Percentiles rank a stretch among this genome's conserved stretches.
These are phyloP conservation scores for Mycena pura DNA, from an alignment of 768 basidiomycete species.

Conservation along the genomic window DNA sequence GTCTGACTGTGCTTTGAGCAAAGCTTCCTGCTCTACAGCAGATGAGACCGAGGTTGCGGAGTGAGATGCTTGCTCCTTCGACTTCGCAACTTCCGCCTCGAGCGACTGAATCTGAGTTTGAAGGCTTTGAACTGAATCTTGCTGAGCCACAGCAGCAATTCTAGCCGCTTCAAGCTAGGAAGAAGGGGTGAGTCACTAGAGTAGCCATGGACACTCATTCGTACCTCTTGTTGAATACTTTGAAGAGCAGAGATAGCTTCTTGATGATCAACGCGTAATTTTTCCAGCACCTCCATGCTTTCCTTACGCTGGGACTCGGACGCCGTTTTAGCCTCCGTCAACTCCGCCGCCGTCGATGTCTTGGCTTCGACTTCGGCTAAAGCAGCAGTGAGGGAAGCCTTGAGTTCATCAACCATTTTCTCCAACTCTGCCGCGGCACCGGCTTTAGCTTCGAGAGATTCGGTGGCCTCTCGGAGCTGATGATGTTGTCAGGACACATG, in stretches of 20 bases:
- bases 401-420: slow-evolving; percentile 54
- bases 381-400: slow-evolving; percentile 54
- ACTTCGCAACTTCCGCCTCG: slow-evolving; percentile 54
- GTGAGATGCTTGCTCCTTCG: slow-evolving; percentile 56
- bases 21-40: slow-evolving; percentile 66
- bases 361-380: slow-evolving; percentile 58
- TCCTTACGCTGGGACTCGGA: slow-evolving; percentile 57
- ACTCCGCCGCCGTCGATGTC: slow-evolving; percentile 45
- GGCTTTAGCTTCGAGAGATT: slow-evolving; percentile 60
- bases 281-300: slow-evolving; percentile 47
- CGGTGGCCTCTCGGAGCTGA: slow-evolving; percentile 67
- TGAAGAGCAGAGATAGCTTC: slow-evolving; percentile 45
- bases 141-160: slow-evolving; percentile 46
- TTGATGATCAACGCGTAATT: slow-evolving; percentile 40
- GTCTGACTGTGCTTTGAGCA: slow-evolving; percentile 68
- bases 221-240: slow-evolving; percentile 58
- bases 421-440: slow-evolving; percentile 60
- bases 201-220: slow-evolving; percentile 25
- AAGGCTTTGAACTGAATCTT: slow-evolving; percentile 53
- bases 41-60: slow-evolving; percentile 55
- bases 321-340: slow-evolving; percentile 55
- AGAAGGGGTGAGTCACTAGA: not conserved
- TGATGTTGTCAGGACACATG: not conserved
- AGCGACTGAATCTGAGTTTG: slow-evolving; percentile 57
- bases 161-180: slow-evolving; percentile 61